Evolutionary conservation across 345 rosid species (phyloP).

Genomic region (Rhodamnia rubescens): DNA sequence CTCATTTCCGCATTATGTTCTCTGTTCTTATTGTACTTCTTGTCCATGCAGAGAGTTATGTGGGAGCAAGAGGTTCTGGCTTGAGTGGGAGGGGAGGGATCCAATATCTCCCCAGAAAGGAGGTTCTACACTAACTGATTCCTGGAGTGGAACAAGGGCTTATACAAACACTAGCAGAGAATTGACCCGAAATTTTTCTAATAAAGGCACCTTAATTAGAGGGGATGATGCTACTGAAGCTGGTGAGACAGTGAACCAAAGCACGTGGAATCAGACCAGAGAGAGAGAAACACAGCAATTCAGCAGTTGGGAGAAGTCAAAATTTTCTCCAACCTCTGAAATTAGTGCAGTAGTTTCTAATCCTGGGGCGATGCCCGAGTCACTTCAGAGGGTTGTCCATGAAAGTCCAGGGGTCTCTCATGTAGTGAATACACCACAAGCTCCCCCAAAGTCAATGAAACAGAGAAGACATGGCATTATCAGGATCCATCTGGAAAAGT

Average conservation of each 20-base stretch:
- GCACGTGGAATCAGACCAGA: slow-evolving; percentile 41
- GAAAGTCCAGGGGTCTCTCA: slow-evolving; percentile 31
- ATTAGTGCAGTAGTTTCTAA: slow-evolving; percentile 22
- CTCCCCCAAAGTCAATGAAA: slow-evolving; percentile 46
- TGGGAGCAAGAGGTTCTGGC: slow-evolving; percentile 49
- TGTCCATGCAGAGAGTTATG: slow-evolving; percentile 38
- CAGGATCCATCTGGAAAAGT: slow-evolving; percentile 89
- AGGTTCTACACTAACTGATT: slow-evolving; percentile 44
- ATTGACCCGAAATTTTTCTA: slow-evolving; percentile 48
- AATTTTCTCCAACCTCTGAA: slow-evolving; percentile 23
- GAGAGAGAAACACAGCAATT: slow-evolving; percentile 44
- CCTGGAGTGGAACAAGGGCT: slow-evolving; percentile 57
- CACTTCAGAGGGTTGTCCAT: slow-evolving; percentile 28
- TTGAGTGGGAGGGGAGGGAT: slow-evolving; percentile 68
- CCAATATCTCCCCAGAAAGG: slow-evolving; percentile 72
- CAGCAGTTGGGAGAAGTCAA: slow-evolving; percentile 38
- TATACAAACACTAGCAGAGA: slow-evolving; percentile 48
- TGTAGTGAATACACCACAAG: slow-evolving; percentile 19
- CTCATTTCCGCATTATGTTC: neutral
- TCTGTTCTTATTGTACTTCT: slow-evolving; percentile 8
- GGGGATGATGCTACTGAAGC: slow-evolving; percentile 49
- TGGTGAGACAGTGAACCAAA: slow-evolving; percentile 39
- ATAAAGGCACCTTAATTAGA: slow-evolving; percentile 40
- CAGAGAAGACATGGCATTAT: slow-evolving; percentile 93
- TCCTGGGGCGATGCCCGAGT: slow-evolving; percentile 19